Percentiles rank a stretch among this genome's conserved stretches.
phyloP scores from a whole-genome alignment of 2,329 filamentous ascomycete species.

The Penicillium aurantiogriseum region DNA sequence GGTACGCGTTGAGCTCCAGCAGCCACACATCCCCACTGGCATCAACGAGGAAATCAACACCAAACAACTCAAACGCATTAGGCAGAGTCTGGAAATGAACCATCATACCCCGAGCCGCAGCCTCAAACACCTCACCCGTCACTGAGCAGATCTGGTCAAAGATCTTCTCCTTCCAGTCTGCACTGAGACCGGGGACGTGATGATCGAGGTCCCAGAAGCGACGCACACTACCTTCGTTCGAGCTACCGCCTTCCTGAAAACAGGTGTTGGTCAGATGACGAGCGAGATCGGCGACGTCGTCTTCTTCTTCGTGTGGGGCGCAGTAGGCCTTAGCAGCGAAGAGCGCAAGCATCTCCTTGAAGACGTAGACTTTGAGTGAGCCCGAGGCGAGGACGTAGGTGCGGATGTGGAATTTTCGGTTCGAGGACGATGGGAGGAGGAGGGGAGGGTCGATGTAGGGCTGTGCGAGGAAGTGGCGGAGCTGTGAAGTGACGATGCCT shows the following conservation, averaged over 20 bases:
- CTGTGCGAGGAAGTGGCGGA: constrained; percentile 94
- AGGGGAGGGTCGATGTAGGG: constrained; percentile 90
- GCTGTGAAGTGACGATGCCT: constrained; percentile 78
- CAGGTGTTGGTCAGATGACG: constrained; percentile 94
- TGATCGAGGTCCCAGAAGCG: constrained; percentile 70
- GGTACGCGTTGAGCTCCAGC: constrained; percentile 92
- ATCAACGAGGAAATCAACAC: constrained; percentile 85
- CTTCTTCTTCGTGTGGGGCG: constrained; percentile 54
- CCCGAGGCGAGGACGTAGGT: constrained; percentile 85
- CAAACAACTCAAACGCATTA: constrained; percentile 89
- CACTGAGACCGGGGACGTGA: constrained; percentile 30
- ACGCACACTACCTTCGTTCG: constrained; percentile 64
- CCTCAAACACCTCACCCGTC: constrained; percentile 79
- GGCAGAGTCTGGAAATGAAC: constrained; percentile 88
- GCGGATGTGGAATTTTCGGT: constrained; percentile 90
- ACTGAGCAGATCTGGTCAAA: constrained; percentile 71
- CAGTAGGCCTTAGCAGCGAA: constrained; percentile 76
- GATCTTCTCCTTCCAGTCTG: constrained; percentile 57
- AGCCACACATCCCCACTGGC: constrained; percentile 64
- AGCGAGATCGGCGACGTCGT: constrained; percentile 57
- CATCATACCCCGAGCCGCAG: constrained; percentile 77
- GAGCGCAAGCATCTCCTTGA: constrained; percentile 85
- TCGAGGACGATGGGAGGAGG: constrained; percentile 61
- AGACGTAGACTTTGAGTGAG: constrained; percentile 78
- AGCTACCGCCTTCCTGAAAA: constrained; percentile 63